Conservation (phyloP, 805 yeast genomes). For the Cephaloascus albidus region DNA sequence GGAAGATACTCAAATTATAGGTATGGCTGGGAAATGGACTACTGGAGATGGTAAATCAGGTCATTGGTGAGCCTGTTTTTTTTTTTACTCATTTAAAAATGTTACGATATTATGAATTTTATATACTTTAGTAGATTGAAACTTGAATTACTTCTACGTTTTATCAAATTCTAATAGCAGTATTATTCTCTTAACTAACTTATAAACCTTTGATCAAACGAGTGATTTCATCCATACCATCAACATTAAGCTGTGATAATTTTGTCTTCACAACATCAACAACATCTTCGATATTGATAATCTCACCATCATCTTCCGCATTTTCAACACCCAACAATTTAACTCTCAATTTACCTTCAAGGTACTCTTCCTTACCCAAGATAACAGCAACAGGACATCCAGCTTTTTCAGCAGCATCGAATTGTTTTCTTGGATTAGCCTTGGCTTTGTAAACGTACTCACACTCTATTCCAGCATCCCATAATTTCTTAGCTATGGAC, state of each 20-base stretch:
- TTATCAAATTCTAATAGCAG: no score
- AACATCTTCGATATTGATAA: constrained; percentile 54
- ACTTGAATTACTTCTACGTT: no score
- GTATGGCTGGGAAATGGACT: constrained; percentile 20
- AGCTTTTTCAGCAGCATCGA: constrained; percentile 93
- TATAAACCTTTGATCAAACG: constrained; percentile 51
- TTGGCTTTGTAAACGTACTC: constrained; percentile 90
- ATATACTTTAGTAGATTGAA: no score
- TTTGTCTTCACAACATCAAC: constrained; percentile 34
- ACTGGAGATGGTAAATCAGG: constrained; percentile 14
- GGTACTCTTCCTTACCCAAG: constrained; percentile 89
- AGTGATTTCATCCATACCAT: constrained; percentile 56
- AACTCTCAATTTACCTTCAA: constrained; percentile 73
- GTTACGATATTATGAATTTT: not conserved
- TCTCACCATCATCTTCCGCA: constrained; percentile 78
- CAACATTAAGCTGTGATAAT: constrained; percentile 27
- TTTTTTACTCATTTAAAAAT: no score
- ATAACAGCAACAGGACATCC: constrained; percentile 90
- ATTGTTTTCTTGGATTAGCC: constrained; percentile 92
- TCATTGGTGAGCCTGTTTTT: constrained; percentile 13
- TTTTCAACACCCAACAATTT: constrained; percentile 87
- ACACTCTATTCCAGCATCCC: constrained; percentile 84
- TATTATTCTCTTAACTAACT: no score
- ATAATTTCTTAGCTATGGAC: constrained; percentile 70
- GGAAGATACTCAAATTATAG: constrained; percentile 6